Evolutionary conservation across 2,329 filamentous ascomycete species (phyloP).

Genomic region (Alternaria triticimaculans): DNA sequence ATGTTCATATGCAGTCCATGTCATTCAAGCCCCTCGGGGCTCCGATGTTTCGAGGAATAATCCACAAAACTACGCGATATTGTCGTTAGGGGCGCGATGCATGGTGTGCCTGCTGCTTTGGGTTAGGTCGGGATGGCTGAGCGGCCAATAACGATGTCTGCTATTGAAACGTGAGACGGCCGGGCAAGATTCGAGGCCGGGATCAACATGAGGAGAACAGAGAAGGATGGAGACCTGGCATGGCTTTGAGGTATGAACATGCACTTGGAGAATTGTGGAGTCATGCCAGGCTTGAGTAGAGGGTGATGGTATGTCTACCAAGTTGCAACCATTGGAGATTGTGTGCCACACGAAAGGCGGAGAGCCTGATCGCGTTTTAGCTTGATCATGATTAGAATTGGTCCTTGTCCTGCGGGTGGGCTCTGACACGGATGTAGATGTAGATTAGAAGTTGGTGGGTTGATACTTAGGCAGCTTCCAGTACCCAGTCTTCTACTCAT

Average conservation of each 20-base stretch:
- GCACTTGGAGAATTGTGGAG: not conserved
- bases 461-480: not conserved
- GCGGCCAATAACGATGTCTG: slow-evolving; percentile 18
- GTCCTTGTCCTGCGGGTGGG: not conserved
- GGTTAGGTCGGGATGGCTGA: slow-evolving; percentile 5
- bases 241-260: not conserved
- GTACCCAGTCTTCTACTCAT: not conserved
- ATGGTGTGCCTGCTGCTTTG: slow-evolving; percentile 18
- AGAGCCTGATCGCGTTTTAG: not conserved
- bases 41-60: slow-evolving; percentile 1
- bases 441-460: not conserved
- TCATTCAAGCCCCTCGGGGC: not conserved
- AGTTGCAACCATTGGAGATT: not conserved
- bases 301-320: not conserved
- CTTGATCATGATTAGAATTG: not conserved
- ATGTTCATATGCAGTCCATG: not conserved
- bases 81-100: not conserved
- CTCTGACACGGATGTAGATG: not conserved
- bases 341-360: not conserved
- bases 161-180: slow-evolving; percentile 29
- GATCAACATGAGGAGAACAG: not conserved
- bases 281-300: not conserved
- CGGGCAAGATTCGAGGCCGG: not conserved
- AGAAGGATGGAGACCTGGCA: not conserved
- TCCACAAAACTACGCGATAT: not conserved